Conservation (phyloP, 2,329 filamentous ascomycete genomes). For the Colletotrichum gigasporum region DNA sequence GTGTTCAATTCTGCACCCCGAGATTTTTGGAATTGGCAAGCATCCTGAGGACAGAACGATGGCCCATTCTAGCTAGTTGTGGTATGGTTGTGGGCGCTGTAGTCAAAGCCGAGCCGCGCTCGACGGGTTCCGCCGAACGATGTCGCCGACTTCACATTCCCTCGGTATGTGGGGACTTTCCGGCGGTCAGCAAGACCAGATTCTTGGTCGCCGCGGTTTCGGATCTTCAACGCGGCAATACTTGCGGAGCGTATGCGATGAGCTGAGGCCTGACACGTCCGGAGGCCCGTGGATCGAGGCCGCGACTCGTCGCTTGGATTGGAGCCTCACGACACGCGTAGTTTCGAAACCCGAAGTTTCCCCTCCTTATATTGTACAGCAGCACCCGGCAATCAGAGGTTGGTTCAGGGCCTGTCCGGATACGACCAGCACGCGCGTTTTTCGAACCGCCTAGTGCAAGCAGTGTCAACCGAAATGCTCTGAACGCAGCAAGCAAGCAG, state of each 20-base stretch:
- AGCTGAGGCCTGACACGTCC: neutral
- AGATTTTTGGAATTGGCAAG: neutral
- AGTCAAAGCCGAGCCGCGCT: neutral
- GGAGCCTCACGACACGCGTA: too few relatives aligned
- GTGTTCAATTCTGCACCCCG: neutral
- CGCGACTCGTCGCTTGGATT: too few relatives aligned
- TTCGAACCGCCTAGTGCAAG: too few relatives aligned
- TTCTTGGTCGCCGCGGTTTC: neutral
- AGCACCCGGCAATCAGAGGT: too few relatives aligned
- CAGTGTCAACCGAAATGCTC: too few relatives aligned
- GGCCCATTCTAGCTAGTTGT: too few relatives aligned
- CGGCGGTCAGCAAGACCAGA: neutral
- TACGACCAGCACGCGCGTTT: too few relatives aligned
- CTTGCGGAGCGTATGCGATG: neutral
- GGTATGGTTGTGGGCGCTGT: too few relatives aligned
- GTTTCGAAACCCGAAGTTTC: too few relatives aligned
- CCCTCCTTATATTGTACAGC: too few relatives aligned
- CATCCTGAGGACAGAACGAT: neutral
- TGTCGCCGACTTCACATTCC: neutral
- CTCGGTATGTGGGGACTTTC: neutral
- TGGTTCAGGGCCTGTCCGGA: too few relatives aligned
- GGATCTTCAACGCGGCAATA: neutral
- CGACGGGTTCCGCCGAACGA: neutral
- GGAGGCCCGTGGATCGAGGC: neutral
- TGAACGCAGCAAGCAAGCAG: too few relatives aligned